These are phyloP conservation scores for Nemania sp. DNA, from an alignment of 2,329 filamentous ascomycete genomes.

Conservation along the genomic window DNA sequence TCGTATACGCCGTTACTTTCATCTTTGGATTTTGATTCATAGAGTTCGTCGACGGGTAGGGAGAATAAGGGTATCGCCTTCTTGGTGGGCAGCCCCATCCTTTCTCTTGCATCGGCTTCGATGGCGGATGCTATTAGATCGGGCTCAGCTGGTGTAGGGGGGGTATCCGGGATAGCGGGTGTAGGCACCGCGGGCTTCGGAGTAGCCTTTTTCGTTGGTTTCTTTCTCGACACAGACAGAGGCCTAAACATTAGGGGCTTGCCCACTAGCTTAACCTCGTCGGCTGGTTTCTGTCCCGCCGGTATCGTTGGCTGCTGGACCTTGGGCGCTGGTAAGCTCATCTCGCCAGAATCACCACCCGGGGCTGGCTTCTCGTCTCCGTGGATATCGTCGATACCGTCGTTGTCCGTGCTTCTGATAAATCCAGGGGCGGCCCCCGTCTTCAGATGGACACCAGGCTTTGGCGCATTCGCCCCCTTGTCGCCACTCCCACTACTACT, in stretches of 20 bases:
- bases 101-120: slow-evolving; percentile 12
- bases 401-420: slow-evolving; percentile 65
- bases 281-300: slow-evolving; percentile 67
- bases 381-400: slow-evolving; percentile 39
- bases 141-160: slow-evolving; percentile 32
- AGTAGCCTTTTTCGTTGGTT: slow-evolving; percentile 76
- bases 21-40: slow-evolving; percentile 43
- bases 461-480: slow-evolving; percentile 55
- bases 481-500: slow-evolving; percentile 43
- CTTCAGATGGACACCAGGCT: slow-evolving; percentile 77
- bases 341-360: slow-evolving; percentile 40
- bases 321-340: slow-evolving; percentile 57
- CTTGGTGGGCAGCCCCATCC: slow-evolving; percentile 53
- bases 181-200: slow-evolving; percentile 45
- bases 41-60: slow-evolving; percentile 60
- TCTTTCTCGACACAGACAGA: slow-evolving; percentile 83
- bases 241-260: slow-evolving; percentile 91
- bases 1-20: slow-evolving; percentile 58
- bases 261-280: slow-evolving; percentile 76
- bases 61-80: slow-evolving; percentile 76
- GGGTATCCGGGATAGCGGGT: neutral
- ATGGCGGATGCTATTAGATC: slow-evolving; percentile 39
- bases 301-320: slow-evolving; percentile 62
- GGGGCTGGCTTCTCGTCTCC: slow-evolving; percentile 38
- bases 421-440: slow-evolving; percentile 88